Conservation (phyloP, 139 green algal species). For the Chlamydomonas sp. region DNA sequence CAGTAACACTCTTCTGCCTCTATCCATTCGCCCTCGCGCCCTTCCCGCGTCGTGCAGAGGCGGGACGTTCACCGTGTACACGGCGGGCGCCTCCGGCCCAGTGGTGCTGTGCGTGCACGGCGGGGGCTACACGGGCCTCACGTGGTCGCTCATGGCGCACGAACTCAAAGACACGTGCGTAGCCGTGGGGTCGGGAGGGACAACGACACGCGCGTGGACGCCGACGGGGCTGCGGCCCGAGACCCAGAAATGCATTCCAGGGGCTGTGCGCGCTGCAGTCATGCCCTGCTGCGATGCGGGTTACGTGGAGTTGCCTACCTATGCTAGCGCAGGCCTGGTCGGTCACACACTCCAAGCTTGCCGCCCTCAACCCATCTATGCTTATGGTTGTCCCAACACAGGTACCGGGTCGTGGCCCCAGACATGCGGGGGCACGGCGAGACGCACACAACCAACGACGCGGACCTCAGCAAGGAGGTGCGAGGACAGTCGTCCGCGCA, state of each 20-base stretch:
- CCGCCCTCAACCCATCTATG: not conserved
- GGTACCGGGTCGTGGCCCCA: conserved; percentile 75
- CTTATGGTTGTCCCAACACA: conserved; percentile 23
- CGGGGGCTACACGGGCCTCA: conserved; percentile 87
- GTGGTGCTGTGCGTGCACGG: conserved; percentile 73
- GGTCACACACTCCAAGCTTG: too few species aligned
- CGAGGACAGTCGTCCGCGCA: not conserved
- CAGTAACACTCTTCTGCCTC: not conserved
- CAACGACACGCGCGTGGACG: not conserved
- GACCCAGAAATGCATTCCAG: too few species aligned
- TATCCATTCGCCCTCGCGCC: not conserved
- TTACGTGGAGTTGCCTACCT: too few species aligned
- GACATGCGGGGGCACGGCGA: conserved; percentile 86
- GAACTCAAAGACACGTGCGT: conserved; percentile 73
- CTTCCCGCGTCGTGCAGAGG: conserved; percentile 34
- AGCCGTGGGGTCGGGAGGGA: too few species aligned
- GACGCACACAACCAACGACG: conserved; percentile 59
- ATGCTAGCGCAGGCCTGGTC: too few species aligned
- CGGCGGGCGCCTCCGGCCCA: conserved; percentile 64
- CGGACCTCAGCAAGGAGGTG: conserved; percentile 77
- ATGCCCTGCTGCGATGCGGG: too few species aligned
- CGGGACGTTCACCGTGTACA: conserved; percentile 77
- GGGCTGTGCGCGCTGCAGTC: too few species aligned
- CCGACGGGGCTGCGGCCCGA: too few species aligned
- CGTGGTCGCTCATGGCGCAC: conserved; percentile 83